phyloP scores from a whole-genome alignment of 345 rosid species.

The Odontarrhena argentea region DNA sequence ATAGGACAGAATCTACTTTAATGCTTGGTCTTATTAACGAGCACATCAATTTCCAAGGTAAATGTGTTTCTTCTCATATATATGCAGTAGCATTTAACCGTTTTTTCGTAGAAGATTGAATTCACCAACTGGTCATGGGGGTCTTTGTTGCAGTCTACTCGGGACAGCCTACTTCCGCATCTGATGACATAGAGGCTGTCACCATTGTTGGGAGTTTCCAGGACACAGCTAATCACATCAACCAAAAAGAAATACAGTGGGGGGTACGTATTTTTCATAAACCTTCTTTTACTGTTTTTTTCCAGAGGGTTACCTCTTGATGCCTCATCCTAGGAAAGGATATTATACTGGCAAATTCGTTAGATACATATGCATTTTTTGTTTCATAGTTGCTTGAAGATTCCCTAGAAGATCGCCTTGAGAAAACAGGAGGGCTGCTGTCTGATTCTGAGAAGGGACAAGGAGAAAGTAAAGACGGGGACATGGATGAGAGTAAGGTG shows the following conservation, averaged over 20 bases:
- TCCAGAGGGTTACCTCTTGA: background rate
- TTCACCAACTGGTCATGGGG: constrained; percentile 23
- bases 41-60: constrained; percentile 90
- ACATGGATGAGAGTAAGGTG: constrained; percentile 86
- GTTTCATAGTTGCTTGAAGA: constrained; percentile 82
- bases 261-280: constrained; percentile 57
- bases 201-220: constrained; percentile 71
- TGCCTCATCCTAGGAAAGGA: background rate
- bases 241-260: constrained; percentile 86
- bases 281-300: constrained; percentile 1
- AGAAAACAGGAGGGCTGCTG: constrained; percentile 68
- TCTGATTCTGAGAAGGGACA: constrained; percentile 84
- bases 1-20: constrained; percentile 69
- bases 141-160: constrained; percentile 70
- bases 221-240: constrained; percentile 70
- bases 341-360: background rate
- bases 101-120: constrained; percentile 8
- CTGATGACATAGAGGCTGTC: constrained; percentile 85
- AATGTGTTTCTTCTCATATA: constrained; percentile 21
- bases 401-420: constrained; percentile 83
- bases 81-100: background rate
- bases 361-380: constrained; percentile 22
- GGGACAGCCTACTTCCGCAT: constrained; percentile 78
- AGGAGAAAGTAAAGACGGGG: constrained; percentile 84
- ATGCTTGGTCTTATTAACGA: constrained; percentile 92